Evolutionary conservation across 139 green algal genomes (phyloP).

Genomic region (Nannochloris sp.): DNA sequence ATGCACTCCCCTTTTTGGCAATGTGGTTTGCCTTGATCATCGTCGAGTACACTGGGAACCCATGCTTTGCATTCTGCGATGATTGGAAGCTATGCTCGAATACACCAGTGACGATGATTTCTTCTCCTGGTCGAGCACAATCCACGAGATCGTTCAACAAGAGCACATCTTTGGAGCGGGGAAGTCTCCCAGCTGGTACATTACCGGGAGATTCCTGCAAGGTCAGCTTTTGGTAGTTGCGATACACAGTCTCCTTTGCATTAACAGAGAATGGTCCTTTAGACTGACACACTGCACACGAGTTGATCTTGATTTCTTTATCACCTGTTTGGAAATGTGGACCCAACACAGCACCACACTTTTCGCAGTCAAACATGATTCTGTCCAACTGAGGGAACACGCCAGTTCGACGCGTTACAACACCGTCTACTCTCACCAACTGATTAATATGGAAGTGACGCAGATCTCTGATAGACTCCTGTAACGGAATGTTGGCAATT

Average conservation of each 20-base stretch:
- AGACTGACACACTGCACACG: constrained; percentile 76
- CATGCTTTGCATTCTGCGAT: constrained; percentile 76
- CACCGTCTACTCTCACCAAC: constrained; percentile 78
- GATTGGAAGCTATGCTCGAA: constrained; percentile 88
- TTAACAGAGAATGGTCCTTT: constrained; percentile 89
- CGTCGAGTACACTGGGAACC: constrained; percentile 95
- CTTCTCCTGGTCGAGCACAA: constrained; percentile 81
- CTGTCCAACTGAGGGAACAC: constrained; percentile 94
- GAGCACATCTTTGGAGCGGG: constrained; percentile 93
- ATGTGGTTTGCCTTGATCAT: constrained; percentile 93
- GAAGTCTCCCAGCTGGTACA: constrained; percentile 87
- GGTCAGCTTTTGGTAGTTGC: constrained; percentile 98
- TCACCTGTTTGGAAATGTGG: constrained; percentile 74
- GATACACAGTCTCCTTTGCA: constrained; percentile 85
- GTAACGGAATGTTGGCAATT: constrained; percentile 72
- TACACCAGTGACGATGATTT: constrained; percentile 89
- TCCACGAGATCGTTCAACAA: constrained; percentile 96
- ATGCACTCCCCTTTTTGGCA: constrained; percentile 55
- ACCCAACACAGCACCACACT: constrained; percentile 78
- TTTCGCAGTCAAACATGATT: constrained; percentile 85
- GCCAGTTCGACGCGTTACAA: constrained; percentile 90
- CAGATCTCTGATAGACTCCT: constrained; percentile 89
- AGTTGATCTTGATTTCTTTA: constrained; percentile 64
- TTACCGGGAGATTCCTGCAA: constrained; percentile 92
- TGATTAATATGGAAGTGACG: constrained; percentile 78